phyloP scores from a whole-genome alignment of 495 filamentous ascomycete genomes.

The Neurospora africana region DNA sequence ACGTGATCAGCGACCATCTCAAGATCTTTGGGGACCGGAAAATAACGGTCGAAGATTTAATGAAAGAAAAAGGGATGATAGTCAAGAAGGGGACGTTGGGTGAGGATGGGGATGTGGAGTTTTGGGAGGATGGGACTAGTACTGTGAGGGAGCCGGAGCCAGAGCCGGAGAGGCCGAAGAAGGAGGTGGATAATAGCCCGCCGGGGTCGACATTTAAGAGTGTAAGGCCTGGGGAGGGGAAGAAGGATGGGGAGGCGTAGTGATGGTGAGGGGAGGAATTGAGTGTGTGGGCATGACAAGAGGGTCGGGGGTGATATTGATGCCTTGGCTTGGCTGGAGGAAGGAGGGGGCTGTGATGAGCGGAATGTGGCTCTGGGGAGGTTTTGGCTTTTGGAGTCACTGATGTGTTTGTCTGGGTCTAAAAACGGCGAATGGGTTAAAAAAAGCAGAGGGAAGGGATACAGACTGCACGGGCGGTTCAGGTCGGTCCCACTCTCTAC shows the following conservation, averaged over 20 bases:
- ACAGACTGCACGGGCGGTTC: not conserved
- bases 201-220: slow-evolving; percentile 22
- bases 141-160: slow-evolving; percentile 7
- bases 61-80: slow-evolving; percentile 52
- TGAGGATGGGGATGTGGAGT: slow-evolving; percentile 52
- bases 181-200: slow-evolving; percentile 2
- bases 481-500: not conserved
- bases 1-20: slow-evolving; percentile 88
- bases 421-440: too few species aligned
- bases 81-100: slow-evolving; percentile 51
- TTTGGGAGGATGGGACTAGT: slow-evolving; percentile 53
- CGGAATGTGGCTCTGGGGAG: not conserved
- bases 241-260: not conserved
- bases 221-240: slow-evolving; percentile 6
- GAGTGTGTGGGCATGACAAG: not conserved
- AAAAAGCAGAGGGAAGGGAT: too few species aligned
- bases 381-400: not conserved
- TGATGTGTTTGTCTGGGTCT: not conserved
- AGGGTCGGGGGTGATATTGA: too few species aligned
- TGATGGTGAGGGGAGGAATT: not conserved
- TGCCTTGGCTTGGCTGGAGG: not conserved
- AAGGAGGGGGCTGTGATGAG: not conserved
- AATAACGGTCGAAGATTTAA: slow-evolving; percentile 61
- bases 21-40: slow-evolving; percentile 59
- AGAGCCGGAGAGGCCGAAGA: slow-evolving; percentile 2